Percentiles rank a stretch among this genome's conserved stretches.
These are phyloP conservation scores for Pyrenophora tritici-repentis DNA, from an alignment of 2,329 filamentous ascomycete species.

Conservation along the genomic window DNA sequence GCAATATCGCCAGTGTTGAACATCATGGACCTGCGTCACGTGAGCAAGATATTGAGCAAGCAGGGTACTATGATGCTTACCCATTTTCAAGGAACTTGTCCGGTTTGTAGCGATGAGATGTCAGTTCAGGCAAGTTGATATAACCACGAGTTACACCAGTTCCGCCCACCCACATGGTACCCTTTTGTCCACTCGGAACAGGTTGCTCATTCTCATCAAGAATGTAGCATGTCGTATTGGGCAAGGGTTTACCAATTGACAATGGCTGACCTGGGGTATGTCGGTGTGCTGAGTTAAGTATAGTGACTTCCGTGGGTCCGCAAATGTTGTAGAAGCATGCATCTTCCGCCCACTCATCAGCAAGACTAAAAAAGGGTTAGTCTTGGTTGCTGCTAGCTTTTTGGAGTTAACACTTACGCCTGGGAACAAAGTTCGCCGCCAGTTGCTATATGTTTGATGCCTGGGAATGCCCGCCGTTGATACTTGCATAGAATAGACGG, in stretches of 20 bases:
- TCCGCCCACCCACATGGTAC: constrained; percentile 63
- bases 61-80: constrained; percentile 38
- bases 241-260: constrained; percentile 61
- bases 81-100: constrained; percentile 60
- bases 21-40: constrained; percentile 50
- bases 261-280: constrained; percentile 55
- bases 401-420: constrained; percentile 41
- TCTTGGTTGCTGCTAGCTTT: background rate
- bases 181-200: constrained; percentile 55
- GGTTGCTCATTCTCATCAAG: constrained; percentile 55
- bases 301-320: constrained; percentile 64
- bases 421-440: constrained; percentile 60
- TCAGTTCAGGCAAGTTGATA: constrained; percentile 59
- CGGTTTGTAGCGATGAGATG: constrained; percentile 54
- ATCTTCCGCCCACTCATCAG: constrained; percentile 60
- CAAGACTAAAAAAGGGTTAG: constrained; percentile 47
- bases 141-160: constrained; percentile 62
- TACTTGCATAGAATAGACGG: constrained; percentile 60
- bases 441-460: constrained; percentile 54
- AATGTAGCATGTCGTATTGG: constrained; percentile 63
- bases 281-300: constrained; percentile 62
- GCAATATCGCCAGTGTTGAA: constrained; percentile 66
- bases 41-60: background rate
- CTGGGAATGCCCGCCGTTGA: constrained; percentile 26
- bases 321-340: constrained; percentile 57